Base-by-base conservation (phyloP, 176 grass and related monocot species). In the Oryza brachyantha region DNA sequence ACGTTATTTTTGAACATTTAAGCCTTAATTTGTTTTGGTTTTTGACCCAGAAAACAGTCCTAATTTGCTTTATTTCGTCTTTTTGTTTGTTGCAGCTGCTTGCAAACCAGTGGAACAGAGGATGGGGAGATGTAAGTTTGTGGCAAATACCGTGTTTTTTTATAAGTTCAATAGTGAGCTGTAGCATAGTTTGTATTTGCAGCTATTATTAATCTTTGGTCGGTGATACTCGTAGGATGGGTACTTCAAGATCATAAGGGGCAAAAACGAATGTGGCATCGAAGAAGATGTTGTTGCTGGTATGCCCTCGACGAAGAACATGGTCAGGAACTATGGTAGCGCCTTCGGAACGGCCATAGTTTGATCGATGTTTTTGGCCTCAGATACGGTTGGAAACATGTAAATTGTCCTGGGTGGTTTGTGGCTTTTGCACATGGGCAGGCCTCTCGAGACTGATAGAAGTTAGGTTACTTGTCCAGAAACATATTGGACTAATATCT, bases 71-170 rank as follows among this genome's bases (percentile, higher is more conserved):
- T 29, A 10, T 73, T 70, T 58, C 16, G 17, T 61, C 45, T 2
- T 32, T 32, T 67, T 70, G 25, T 34, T 11, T 43, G 59, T 78
- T 92, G 83, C 89, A 97, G 94, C 89, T 97, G 69, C 94, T 94
- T 73, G 91, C 94, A 55, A 97, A 97, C 50, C 91, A 94, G 68
- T 94, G 94, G 94, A 97, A 97, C 63, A 91, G 84, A 80, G 86
- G 89, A 61, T 97, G 94, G 94, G 94, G 94, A 34, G 94, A 97
- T 72, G 94, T 94, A 88, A 86, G 94, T 92, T 79, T 77, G 22
- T 52, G 37, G 34, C 13, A 76, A 68, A 70, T 45, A 34, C 41
- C 40, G 7, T 48, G 3, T 61, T 32, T 55, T 79, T 29, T 42
- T 5, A 21, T 61, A n/a, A 75, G 10, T 62, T 6, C 31, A n/a